Conservation (phyloP, 192 early-diverging fungal species). For the Rhizoclosmatium globosum region DNA sequence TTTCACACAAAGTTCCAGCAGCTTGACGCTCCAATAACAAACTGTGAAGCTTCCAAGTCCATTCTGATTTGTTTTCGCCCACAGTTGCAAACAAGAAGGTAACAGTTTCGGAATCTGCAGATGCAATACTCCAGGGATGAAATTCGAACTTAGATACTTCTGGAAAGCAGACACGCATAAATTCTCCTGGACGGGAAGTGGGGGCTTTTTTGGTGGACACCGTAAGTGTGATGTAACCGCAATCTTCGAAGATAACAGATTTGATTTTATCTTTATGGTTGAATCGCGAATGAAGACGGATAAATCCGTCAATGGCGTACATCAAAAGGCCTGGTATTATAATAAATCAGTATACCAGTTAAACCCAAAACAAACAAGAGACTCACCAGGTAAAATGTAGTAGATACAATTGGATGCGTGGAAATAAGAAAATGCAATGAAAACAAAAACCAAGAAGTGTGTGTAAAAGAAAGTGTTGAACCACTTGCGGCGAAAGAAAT, state of each 20-base stretch:
- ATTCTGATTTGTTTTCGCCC: neutral
- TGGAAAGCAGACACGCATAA: slow-evolving; percentile 27
- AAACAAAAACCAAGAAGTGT: slow-evolving; percentile 40
- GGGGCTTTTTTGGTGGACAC: neutral
- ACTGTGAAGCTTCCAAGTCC: neutral
- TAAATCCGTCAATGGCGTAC: slow-evolving; percentile 13
- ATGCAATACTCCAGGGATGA: slow-evolving; percentile 36
- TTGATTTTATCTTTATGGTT: neutral
- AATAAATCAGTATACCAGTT: slow-evolving; percentile 6
- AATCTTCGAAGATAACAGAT: neutral
- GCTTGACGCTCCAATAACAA: neutral
- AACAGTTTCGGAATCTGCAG: neutral
- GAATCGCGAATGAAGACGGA: slow-evolving; percentile 34
- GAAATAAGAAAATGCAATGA: slow-evolving; percentile 39
- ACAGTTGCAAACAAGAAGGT: slow-evolving; percentile 14
- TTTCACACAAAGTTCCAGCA: neutral
- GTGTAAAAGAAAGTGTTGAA: slow-evolving; percentile 45
- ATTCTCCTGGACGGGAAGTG: slow-evolving; percentile 16
- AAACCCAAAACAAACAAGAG: slow-evolving; percentile 25
- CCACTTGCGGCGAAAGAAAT: slow-evolving; percentile 28
- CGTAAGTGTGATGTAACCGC: slow-evolving; percentile 19
- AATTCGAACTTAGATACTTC: slow-evolving; percentile 23
- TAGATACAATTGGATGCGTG: slow-evolving; percentile 41
- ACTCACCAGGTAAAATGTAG: slow-evolving; percentile 39
- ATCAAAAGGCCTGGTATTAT: slow-evolving; percentile 6